phyloP scores from a whole-genome alignment of 108 stramenopile species.

The Bacterosira constricta region DNA sequence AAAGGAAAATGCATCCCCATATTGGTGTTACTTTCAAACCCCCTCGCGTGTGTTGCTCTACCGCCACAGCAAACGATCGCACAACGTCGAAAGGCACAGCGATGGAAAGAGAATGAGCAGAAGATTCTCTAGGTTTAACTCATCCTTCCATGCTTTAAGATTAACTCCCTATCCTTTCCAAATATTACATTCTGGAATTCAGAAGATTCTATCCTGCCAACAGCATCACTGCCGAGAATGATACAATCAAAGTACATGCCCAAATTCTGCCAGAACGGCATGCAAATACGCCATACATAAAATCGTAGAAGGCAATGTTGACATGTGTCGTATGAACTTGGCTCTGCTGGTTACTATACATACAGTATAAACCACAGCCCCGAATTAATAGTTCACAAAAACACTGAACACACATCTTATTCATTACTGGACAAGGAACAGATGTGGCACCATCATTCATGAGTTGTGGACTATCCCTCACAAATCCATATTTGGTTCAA shows the following conservation, averaged over 20 bases:
- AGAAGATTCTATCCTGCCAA: neutral
- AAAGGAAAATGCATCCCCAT: no score
- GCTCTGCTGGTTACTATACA: neutral
- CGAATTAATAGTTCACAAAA: constrained; percentile 60
- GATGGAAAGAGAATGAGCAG: no score
- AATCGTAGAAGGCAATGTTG: constrained; percentile 28
- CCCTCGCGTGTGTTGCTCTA: no score
- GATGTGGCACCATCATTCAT: constrained; percentile 60
- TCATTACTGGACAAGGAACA: constrained; percentile 63
- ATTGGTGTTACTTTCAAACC: no score
- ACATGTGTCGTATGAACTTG: constrained; percentile 1
- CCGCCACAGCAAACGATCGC: no score
- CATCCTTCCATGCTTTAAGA: constrained; percentile 17
- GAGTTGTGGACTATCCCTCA: constrained; percentile 57
- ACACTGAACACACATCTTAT: constrained; percentile 66
- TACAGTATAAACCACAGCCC: constrained; percentile 46
- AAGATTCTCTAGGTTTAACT: neutral
- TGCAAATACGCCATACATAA: constrained; percentile 24
- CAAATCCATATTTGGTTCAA: constrained; percentile 49
- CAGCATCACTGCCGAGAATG: neutral
- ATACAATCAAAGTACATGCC: constrained; percentile 17
- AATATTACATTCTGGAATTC: constrained; percentile 18
- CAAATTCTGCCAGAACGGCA: constrained; percentile 29
- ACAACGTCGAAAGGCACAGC: no score
- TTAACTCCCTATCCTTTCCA: constrained; percentile 23